A percentile compares a stretch with the other conserved stretches of the same genome.
Conservation (phyloP, 805 yeast genomes). For the Sugiyamaella smithiae region DNA sequence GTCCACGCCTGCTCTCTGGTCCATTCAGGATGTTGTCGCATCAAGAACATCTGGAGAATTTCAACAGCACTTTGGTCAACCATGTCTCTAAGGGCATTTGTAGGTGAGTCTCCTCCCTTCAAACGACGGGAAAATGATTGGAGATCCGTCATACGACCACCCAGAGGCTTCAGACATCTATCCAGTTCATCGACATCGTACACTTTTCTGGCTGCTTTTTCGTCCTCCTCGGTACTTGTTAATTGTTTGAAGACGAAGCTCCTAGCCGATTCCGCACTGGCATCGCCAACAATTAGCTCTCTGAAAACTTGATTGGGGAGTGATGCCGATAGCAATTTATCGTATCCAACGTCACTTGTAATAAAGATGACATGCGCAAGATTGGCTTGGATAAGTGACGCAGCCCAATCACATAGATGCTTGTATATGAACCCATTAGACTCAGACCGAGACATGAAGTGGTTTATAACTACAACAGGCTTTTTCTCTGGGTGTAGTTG, state of each 20-base stretch:
- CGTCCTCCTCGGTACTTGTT: slow-evolving; percentile 4
- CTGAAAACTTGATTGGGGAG: slow-evolving; percentile 88
- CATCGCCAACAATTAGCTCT: slow-evolving; percentile 72
- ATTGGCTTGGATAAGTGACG: slow-evolving; percentile 68
- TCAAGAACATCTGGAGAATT: slow-evolving; percentile 71
- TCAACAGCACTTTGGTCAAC: slow-evolving; percentile 83
- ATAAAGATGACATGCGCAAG: slow-evolving; percentile 86
- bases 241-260: slow-evolving; percentile 42
- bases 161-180: slow-evolving; percentile 66
- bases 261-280: slow-evolving; percentile 65
- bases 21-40: slow-evolving; percentile 45
- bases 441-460: slow-evolving; percentile 60
- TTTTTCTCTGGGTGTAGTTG: slow-evolving; percentile 82
- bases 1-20: slow-evolving; percentile 86
- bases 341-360: slow-evolving; percentile 79
- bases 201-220: slow-evolving; percentile 39
- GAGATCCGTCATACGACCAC: slow-evolving; percentile 92
- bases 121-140: slow-evolving; percentile 88
- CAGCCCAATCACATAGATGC: slow-evolving; percentile 86
- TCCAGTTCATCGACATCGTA: slow-evolving; percentile 42
- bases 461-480: slow-evolving; percentile 81
- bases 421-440: slow-evolving; percentile 62
- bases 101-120: slow-evolving; percentile 80
- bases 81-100: slow-evolving; percentile 74
- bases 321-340: slow-evolving; percentile 63